Conservation (phyloP, 2,329 filamentous ascomycete species). For the Fusarium sulawesiense region DNA sequence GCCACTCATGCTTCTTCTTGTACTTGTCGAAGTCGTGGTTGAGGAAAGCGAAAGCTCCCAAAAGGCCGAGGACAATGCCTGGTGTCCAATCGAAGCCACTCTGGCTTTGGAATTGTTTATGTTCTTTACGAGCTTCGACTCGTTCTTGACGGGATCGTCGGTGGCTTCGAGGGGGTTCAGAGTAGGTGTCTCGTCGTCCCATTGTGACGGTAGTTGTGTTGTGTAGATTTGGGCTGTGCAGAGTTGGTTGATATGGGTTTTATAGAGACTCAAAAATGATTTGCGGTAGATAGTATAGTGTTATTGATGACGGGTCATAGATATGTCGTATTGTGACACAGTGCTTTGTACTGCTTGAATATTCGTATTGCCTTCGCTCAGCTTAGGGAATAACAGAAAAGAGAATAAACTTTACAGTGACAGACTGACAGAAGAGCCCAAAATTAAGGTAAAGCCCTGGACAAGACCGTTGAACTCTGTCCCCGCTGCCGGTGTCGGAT, state of each 20-base stretch:
- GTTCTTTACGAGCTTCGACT: constrained; percentile 28
- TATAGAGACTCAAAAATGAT: neutral
- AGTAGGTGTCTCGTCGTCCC: constrained; percentile 32
- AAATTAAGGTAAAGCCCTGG: neutral
- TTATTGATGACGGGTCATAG: neutral
- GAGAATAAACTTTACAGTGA: constrained; percentile 8
- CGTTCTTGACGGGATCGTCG: constrained; percentile 14
- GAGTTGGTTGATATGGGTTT: neutral
- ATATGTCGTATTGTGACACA: neutral
- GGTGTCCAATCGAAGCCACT: constrained; percentile 56
- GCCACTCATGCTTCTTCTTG: constrained; percentile 13
- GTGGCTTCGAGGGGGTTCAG: constrained; percentile 25
- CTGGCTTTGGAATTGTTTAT: constrained; percentile 44
- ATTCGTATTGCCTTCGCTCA: neutral
- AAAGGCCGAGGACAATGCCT: constrained; percentile 53
- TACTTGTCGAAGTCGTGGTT: constrained; percentile 52
- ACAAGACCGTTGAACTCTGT: constrained; percentile 1
- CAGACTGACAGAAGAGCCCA: constrained; percentile 7
- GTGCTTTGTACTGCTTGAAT: neutral
- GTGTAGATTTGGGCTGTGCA: neutral
- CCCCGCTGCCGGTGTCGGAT: constrained; percentile 13
- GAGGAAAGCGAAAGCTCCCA: constrained; percentile 52
- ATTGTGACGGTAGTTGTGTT: constrained; percentile 11
- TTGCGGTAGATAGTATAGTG: neutral
- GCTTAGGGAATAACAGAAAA: neutral